Base-by-base conservation (phyloP, 345 rosid genomes). In the Orychophragmus violaceus region DNA sequence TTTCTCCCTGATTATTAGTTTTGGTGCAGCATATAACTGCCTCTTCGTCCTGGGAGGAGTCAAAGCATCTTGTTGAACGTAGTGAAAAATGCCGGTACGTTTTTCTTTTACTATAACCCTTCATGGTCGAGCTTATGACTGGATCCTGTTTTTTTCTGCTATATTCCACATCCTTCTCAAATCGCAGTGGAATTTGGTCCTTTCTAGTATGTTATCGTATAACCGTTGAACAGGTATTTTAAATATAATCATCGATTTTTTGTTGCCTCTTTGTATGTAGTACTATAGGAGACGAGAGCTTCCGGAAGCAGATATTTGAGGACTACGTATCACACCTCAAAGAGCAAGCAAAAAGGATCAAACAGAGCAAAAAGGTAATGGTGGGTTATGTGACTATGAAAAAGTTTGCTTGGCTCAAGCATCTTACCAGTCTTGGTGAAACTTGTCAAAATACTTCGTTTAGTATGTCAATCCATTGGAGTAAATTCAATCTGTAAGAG, bases 31-130 rank as follows among this genome's bases (percentile, higher is more conserved):
- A 88, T 59, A 83, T 94, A 76, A 79, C 82, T 37, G 75, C 81
- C 65, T 77, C 91, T 65, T 94, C 99, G 54, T 75, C 83, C 44
- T 94, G 99, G 99, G 99, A 88, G 70, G 79, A 80, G 9, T 82
- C 80, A 67, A 83, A 74, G 82, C 78, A 72, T 65, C 83, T 84
- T 56, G 76, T 94, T 24, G 88, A 88, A 76, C 83, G 78, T 61
- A 84, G 88, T 78, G 84, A 82, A 60, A 95, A 88, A 69, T 90
- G 76, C 87, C 83, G 95, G 99, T 94, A 81, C 77, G 76, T 60
- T 54, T 58, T 27, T 44, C 11, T 14, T 28, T 54, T 58, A 54
- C 48, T 55, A 28, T 42, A 8, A 39, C 35, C 23, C 52, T 41
- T 30, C 62, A 18, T 54, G 77, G 42, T 17, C 10, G 48, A 32